Conservation (phyloP, 768 basidiomycete genomes). For the Leccinum boreale region DNA sequence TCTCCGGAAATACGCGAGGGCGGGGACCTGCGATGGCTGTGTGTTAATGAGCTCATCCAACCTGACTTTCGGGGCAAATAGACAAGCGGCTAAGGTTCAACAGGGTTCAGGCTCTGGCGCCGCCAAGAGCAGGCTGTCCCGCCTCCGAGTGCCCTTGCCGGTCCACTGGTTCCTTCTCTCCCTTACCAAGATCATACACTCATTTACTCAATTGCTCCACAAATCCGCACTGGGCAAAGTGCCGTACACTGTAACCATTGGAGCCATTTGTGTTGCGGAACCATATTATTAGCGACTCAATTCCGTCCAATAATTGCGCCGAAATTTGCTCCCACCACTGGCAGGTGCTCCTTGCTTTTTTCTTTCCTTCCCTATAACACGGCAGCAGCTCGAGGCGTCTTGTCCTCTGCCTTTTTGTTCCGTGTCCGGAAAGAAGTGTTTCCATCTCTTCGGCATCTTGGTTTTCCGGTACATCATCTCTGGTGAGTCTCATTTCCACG, state of each 20-base stretch:
- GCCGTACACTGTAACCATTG: conserved; percentile 28
- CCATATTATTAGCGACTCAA: conserved; percentile 36
- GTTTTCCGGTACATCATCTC: conserved; percentile 30
- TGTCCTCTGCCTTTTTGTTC: conserved; percentile 24
- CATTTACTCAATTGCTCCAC: conserved; percentile 24
- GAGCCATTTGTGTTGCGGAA: conserved; percentile 34
- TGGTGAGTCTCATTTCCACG: conserved; percentile 32
- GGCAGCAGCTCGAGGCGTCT: conserved; percentile 19
- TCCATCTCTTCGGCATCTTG: conserved; percentile 19
- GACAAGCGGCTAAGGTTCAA: conserved; percentile 24
- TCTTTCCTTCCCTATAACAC: conserved; percentile 29
- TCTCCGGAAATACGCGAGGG: conserved; percentile 37
- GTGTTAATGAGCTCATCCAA: conserved; percentile 32
- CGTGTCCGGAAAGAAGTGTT: conserved; percentile 16
- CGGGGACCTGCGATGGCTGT: conserved; percentile 39
- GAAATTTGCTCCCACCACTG: conserved; percentile 30
- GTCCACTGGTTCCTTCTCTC: conserved; percentile 3
- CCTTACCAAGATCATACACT: conserved; percentile 22
- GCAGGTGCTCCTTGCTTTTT: conserved; percentile 26
- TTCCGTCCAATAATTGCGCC: conserved; percentile 34
- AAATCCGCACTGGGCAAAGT: conserved; percentile 22
- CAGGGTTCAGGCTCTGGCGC: conserved; percentile 30
- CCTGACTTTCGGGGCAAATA: conserved; percentile 34
- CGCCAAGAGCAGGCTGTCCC: conserved; percentile 26
- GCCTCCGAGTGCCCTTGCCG: conserved; percentile 18